Evolutionary conservation across 768 basidiomycete species (phyloP).

Genomic region (Xerocomellus dryophilus): DNA sequence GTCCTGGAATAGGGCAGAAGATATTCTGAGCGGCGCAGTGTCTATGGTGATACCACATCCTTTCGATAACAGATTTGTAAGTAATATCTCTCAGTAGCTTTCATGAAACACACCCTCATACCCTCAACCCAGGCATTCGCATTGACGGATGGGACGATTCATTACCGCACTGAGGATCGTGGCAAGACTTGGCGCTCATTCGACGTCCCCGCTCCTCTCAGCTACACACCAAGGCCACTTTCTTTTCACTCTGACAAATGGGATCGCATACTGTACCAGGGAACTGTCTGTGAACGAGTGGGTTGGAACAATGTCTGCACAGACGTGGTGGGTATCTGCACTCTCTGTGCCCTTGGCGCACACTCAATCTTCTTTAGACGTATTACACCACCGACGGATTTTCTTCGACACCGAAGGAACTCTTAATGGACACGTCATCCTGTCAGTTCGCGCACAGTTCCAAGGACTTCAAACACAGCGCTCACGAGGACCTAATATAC

Average conservation of each 20-base stretch:
- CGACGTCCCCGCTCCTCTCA: slow-evolving; percentile 52
- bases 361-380: slow-evolving; percentile 49
- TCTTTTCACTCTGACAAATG: slow-evolving; percentile 87
- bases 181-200: slow-evolving; percentile 88
- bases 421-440: slow-evolving; percentile 67
- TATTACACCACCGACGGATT: slow-evolving; percentile 89
- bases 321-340: slow-evolving; percentile 54
- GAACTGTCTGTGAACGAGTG: slow-evolving; percentile 53
- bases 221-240: slow-evolving; percentile 57
- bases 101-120: not conserved
- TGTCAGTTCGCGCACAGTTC: slow-evolving; percentile 92
- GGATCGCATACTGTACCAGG: slow-evolving; percentile 78
- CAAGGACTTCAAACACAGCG: slow-evolving; percentile 75
- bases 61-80: slow-evolving; percentile 70
- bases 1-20: slow-evolving; percentile 49
- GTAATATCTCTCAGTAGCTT: slow-evolving; percentile 20
- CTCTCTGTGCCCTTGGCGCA: not conserved
- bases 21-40: slow-evolving; percentile 55
- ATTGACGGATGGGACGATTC: slow-evolving; percentile 66
- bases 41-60: slow-evolving; percentile 84
- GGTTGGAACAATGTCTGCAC: slow-evolving; percentile 61
- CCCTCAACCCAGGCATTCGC: slow-evolving; percentile 69
- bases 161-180: slow-evolving; percentile 86
- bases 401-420: slow-evolving; percentile 48
- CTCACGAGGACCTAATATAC: slow-evolving; percentile 73